Evolutionary conservation across 2,329 filamentous ascomycete species (phyloP).

Genomic region (Calonectria crousiana): DNA sequence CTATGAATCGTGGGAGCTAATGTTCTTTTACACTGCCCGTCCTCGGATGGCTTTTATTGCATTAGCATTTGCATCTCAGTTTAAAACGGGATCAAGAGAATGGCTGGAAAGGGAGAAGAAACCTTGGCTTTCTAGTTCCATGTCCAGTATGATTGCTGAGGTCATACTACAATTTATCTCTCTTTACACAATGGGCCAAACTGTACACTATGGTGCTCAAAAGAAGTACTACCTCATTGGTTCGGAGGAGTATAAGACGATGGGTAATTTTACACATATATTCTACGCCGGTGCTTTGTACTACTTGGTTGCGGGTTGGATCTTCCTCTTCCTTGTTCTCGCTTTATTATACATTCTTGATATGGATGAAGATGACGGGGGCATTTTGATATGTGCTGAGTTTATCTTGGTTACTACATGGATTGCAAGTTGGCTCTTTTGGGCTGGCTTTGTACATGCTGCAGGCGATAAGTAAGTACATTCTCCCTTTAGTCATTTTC

Average conservation of each 20-base stretch:
- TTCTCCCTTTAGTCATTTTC: too few relatives aligned
- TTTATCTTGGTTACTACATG: background rate
- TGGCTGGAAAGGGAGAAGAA: too few relatives aligned
- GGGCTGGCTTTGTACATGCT: background rate
- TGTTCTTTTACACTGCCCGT: background rate
- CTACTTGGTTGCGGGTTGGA: background rate
- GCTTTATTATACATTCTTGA: background rate
- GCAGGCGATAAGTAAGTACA: background rate
- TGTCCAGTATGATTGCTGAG: background rate
- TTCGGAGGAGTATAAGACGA: background rate
- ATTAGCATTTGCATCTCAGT: background rate
- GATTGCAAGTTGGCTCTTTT: background rate
- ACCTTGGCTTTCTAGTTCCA: background rate
- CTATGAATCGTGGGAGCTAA: background rate
- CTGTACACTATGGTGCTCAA: background rate
- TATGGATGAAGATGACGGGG: background rate
- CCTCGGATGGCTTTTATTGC: background rate
- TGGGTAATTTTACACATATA: background rate
- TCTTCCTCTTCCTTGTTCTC: background rate
- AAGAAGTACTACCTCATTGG: background rate
- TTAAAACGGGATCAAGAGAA: too few relatives aligned
- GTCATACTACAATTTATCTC: background rate
- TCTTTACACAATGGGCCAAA: background rate
- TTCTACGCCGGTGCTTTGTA: background rate
- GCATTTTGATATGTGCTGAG: background rate